Evolutionary conservation across 2,329 filamentous ascomycete genomes (phyloP), one percentile per base, ranked within the genome.

Genomic region (Lasiodiplodia sp.): DNA sequence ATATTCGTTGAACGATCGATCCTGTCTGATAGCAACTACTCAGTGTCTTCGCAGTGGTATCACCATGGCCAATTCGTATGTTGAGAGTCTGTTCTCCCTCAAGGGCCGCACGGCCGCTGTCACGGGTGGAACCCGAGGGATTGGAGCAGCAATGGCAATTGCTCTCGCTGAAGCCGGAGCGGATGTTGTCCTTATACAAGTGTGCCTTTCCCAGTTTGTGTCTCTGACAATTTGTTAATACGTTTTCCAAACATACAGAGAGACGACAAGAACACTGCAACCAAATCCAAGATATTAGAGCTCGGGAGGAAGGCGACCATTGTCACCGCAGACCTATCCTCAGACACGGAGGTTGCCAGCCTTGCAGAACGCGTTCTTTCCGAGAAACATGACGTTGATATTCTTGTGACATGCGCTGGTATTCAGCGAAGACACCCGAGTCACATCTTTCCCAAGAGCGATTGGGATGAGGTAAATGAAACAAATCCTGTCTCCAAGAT

Each of bases 351-450:
- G 21, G 89, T 94, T 66, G 81, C 85, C 21, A 79, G 81, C 0
- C 84, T 94, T 2, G 81, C 88, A 1, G 87, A 89, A 23, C 80
- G 81, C 37, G 78, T 94, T 67, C 82, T 92, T 16, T 81, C 83
- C 49, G 87, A 89, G 74, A 86, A 86, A 60, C 80, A 84, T 71
- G 85, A 88, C 76, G 87, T 96, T 71, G 87, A 92, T 75, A 92
- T 96, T 75, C 87, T 97, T 8, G 82, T 96, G 73, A 97, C 94
- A 82, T 94, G 92, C 81, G 93, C 92, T 21, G 94, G 94, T 25
- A 94, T 97, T 76, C 94, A 97, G 79, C 86, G 89, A 70, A 86
- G 93, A 16, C 91, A 96, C 78, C 88, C 92, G 0, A 88, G 90
- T 53, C 88, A 93, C 73, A 79, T 86, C 69, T 97, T 97, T 76